A percentile compares a stretch with the other conserved stretches of the same genome.
Evolutionary conservation across 257 asterid genomes (phyloP).

Genomic region (Gynochthodes officinalis): DNA sequence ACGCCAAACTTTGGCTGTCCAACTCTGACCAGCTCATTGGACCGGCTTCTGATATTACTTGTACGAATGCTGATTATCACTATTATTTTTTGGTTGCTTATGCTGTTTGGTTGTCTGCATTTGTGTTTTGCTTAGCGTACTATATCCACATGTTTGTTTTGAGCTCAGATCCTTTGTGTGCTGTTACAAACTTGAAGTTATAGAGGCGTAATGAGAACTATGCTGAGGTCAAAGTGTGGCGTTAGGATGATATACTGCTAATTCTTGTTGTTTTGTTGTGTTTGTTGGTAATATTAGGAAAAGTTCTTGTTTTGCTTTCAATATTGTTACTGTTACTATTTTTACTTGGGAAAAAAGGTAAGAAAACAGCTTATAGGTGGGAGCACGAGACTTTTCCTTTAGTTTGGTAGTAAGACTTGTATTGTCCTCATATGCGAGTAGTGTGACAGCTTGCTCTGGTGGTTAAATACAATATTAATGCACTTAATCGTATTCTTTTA

Average conservation of each 20-base stretch:
- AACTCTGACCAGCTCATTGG: conserved; percentile 56
- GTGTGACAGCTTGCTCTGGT: not conserved
- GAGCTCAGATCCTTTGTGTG: not conserved
- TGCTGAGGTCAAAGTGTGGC: not conserved
- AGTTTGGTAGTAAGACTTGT: not conserved
- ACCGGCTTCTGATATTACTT: conserved; percentile 48
- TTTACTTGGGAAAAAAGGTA: too few species aligned
- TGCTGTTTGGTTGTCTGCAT: not conserved
- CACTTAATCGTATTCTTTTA: not conserved
- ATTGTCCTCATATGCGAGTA: not conserved
- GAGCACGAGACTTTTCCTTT: too few species aligned
- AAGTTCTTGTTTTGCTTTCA: not conserved
- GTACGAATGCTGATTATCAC: conserved; percentile 35
- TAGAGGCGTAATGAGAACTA: not conserved
- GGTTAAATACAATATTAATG: not conserved
- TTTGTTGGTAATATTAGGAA: not conserved
- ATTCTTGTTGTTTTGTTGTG: not conserved
- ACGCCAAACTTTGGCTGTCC: conserved; percentile 67
- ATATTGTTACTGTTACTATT: too few species aligned
- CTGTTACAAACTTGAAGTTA: not conserved
- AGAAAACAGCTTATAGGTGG: too few species aligned
- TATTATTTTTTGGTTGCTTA: not conserved
- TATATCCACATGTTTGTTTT: not conserved
- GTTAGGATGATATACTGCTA: too few species aligned
- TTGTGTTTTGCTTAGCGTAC: not conserved